These are phyloP conservation scores for Myxozyma kluyveri DNA, from an alignment of 805 yeast genomes.

Conservation along the genomic window DNA sequence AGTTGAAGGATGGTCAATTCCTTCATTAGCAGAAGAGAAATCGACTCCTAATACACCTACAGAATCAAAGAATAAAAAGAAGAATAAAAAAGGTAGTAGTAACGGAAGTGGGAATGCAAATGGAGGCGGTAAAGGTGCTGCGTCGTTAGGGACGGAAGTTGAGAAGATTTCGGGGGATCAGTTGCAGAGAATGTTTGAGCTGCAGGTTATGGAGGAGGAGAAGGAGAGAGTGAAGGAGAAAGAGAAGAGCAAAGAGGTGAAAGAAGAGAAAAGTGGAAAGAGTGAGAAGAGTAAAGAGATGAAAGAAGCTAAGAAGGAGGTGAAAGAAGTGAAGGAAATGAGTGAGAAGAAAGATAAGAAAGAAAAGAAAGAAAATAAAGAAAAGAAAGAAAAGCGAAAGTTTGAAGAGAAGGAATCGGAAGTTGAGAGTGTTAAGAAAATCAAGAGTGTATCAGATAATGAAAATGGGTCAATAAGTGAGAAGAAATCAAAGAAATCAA, in stretches of 20 bases:
- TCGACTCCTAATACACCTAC: background rate
- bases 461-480: background rate
- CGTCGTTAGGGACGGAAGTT: background rate
- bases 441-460: background rate
- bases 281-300: background rate
- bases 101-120: slow-evolving; percentile 1
- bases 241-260: slow-evolving; percentile 15
- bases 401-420: background rate
- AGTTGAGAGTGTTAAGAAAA: background rate
- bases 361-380: background rate
- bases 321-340: background rate
- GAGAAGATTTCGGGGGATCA: slow-evolving; percentile 20
- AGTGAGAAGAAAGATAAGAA: background rate
- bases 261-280: background rate
- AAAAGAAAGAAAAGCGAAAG: background rate
- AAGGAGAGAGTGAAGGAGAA: slow-evolving; percentile 7
- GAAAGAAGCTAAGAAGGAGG: background rate
- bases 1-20: slow-evolving; percentile 25
- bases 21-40: background rate
- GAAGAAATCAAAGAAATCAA: slow-evolving; percentile 2
- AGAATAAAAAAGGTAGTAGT: slow-evolving; percentile 1
- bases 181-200: slow-evolving; percentile 21
- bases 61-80: background rate
- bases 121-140: background rate
- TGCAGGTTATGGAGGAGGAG: slow-evolving; percentile 9